Base-by-base conservation (phyloP, 2,329 filamentous ascomycete species). In the Metarhizium album region DNA sequence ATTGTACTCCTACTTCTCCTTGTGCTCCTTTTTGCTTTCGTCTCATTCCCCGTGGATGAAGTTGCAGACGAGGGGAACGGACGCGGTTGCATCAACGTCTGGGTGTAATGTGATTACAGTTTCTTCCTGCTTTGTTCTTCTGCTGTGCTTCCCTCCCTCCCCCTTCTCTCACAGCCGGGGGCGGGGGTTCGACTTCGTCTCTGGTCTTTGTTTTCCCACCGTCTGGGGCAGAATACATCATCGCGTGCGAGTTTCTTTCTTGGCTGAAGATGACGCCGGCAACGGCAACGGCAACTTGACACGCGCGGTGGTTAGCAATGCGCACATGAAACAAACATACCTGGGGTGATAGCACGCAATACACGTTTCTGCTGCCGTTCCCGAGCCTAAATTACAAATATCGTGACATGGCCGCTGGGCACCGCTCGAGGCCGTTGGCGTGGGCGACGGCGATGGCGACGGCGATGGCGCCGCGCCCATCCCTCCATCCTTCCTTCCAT, bases 241-340 rank as follows among this genome's bases (percentile, higher is more conserved):
- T 9, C 23, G 14, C n/a, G 13, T 23, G 13, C 8, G 20, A 23
- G 20, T 47, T 35, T 23, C 29, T 47, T 35, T 23, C 29, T 37
- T 23, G 35, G 6, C 7, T 20, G 23, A 49, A 49, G 48, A 49
- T 22, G 27, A 2, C 27, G 48, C 48, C 33, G 48, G 48, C 48
- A 49, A 45, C 42, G 48, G 48, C 48, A 40, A 49, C 48, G 37
- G 14, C 9, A 35, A 8, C 11, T 35, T 35, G 33, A 13, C 9
- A 16, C 33, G 14, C 14, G 33, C 33, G 14, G 33, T 35, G 14
- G 33, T 35, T 35, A 35, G 33, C 33, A 35, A n/a, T 35, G 16
- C 33, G 33, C 33, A 35, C 11, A 35, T 35, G 33, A 35, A 35
- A 35, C 33, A 35, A 35, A 35, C 33, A 35, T 35, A 35, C 33